Percentiles rank a stretch among this genome's conserved stretches.
Evolutionary conservation across 768 basidiomycete genomes (phyloP).

Genomic region (Leccinum rimulosum): DNA sequence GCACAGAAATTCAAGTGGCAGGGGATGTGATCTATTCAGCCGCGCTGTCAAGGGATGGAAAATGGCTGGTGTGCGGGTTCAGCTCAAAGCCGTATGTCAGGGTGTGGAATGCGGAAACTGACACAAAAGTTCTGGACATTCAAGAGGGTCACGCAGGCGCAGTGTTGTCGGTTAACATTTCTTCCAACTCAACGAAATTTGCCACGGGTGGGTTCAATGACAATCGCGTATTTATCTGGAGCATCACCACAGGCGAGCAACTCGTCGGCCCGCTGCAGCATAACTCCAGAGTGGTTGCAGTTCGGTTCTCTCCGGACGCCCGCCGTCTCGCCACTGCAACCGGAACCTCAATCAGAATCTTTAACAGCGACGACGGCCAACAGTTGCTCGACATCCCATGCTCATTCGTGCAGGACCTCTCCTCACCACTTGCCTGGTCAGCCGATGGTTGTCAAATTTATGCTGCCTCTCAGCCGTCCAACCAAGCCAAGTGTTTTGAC

Average conservation of each 20-base stretch:
- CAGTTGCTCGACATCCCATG: background rate
- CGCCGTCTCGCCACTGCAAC: background rate
- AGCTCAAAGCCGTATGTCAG: background rate
- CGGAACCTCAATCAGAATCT: background rate
- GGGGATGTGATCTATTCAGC: background rate
- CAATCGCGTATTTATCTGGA: background rate
- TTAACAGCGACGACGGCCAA: background rate
- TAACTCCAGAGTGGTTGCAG: background rate
- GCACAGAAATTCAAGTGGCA: background rate
- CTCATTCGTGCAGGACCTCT: background rate
- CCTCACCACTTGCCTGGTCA: background rate
- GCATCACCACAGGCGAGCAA: background rate
- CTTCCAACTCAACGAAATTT: background rate
- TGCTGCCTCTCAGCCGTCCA: background rate
- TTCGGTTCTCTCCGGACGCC: background rate
- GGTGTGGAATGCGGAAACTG: background rate
- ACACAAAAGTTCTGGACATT: background rate
- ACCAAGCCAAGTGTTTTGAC: background rate
- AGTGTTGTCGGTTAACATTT: background rate
- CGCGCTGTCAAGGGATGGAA: too few relatives aligned
- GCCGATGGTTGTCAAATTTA: background rate
- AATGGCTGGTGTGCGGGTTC: background rate
- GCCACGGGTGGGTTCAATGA: background rate
- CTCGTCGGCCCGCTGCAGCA: background rate
- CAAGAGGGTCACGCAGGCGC: background rate